These are phyloP conservation scores for Pythium oligandrum DNA, from an alignment of 352 stramenopile genomes.

Conservation along the genomic window DNA sequence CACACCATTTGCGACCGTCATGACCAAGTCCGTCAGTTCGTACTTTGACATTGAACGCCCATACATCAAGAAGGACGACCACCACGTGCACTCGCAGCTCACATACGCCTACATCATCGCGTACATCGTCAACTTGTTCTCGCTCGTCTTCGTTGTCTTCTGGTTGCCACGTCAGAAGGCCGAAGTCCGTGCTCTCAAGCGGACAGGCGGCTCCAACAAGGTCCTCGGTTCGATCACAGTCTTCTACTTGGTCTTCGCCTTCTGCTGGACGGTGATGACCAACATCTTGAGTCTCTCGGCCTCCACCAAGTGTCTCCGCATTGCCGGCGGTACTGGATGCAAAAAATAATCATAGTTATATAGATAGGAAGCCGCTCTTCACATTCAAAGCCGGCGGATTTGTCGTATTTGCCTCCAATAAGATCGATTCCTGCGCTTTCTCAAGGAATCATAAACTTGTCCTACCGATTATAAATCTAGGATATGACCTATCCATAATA, in stretches of 20 bases:
- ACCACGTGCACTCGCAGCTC: not conserved
- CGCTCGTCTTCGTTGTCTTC: slow-evolving; percentile 1
- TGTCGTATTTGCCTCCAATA: no score
- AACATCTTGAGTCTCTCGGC: slow-evolving; percentile 12
- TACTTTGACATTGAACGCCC: slow-evolving; percentile 6
- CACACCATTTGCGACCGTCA: not conserved
- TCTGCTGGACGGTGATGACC: slow-evolving; percentile 9
- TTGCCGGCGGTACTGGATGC: slow-evolving; percentile 1
- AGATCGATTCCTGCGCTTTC: no score
- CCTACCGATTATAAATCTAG: no score
- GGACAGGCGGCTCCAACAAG: not conserved
- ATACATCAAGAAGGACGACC: slow-evolving; percentile 7
- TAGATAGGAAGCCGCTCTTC: no score
- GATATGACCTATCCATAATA: no score
- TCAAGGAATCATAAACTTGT: no score
- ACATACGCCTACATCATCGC: slow-evolving; percentile 6
- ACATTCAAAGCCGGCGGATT: no score
- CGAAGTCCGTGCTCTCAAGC: slow-evolving; percentile 9
- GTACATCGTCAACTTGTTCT: not conserved
- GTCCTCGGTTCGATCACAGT: slow-evolving; percentile 4
- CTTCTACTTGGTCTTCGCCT: not conserved
- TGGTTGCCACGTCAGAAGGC: slow-evolving; percentile 19
- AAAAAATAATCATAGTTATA: no score
- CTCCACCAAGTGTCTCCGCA: slow-evolving; percentile 1
- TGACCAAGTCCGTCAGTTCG: slow-evolving; percentile 12